phyloP scores from a whole-genome alignment of 2,329 filamentous ascomycete species.

The Sclerotinia nivalis region DNA sequence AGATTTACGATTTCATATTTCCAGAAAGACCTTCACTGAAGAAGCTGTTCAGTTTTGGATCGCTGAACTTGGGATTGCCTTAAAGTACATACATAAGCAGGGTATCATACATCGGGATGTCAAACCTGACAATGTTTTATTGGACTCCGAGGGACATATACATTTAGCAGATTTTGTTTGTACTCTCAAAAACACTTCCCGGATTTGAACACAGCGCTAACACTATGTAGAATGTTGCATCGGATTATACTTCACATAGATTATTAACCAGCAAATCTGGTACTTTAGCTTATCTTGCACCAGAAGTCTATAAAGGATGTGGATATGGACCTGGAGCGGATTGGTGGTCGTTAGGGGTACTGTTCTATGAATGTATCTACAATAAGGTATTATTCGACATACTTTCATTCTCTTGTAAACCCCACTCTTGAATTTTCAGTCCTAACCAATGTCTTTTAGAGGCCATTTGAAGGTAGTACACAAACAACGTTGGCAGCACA shows the following conservation, averaged over 20 bases:
- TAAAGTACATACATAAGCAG: slow-evolving; percentile 82
- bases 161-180: slow-evolving; percentile 96
- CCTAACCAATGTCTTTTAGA: slow-evolving; percentile 49
- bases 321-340: slow-evolving; percentile 91
- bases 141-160: slow-evolving; percentile 89
- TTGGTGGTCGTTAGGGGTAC: slow-evolving; percentile 97
- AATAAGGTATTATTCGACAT: slow-evolving; percentile 72
- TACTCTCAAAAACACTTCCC: slow-evolving; percentile 30
- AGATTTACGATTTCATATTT: slow-evolving; percentile 96
- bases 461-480: slow-evolving; percentile 88
- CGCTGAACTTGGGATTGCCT: slow-evolving; percentile 85
- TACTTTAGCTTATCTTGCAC: slow-evolving; percentile 91
- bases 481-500: slow-evolving; percentile 78
- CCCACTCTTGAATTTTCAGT: background rate
- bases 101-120: slow-evolving; percentile 89
- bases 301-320: slow-evolving; percentile 88
- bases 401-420: slow-evolving; percentile 1
- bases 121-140: slow-evolving; percentile 87
- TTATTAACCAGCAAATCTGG: slow-evolving; percentile 93
- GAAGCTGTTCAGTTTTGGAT: slow-evolving; percentile 98
- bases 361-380: slow-evolving; percentile 99
- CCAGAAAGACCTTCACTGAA: slow-evolving; percentile 95
- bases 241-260: slow-evolving; percentile 82
- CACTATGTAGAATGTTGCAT: slow-evolving; percentile 80
- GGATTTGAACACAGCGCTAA: slow-evolving; percentile 41